These are phyloP conservation scores for Apophysomyces variabilis DNA, from an alignment of 371 early-diverging fungal genomes.

Conservation along the genomic window DNA sequence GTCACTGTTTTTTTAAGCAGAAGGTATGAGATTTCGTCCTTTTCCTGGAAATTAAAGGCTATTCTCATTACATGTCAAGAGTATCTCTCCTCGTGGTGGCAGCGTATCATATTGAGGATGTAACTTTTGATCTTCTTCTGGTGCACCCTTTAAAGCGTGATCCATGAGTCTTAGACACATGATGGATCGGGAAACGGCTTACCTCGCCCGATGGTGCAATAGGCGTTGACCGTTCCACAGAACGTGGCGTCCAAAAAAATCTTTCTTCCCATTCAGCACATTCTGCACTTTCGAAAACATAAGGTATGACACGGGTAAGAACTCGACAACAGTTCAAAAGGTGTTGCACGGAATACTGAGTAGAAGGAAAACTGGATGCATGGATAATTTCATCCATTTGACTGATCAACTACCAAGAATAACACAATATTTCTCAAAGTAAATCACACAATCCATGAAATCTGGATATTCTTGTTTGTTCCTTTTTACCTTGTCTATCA, in stretches of 20 bases:
- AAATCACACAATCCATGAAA: too few relatives aligned
- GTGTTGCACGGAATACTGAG: slow-evolving; percentile 57
- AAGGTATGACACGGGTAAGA: slow-evolving; percentile 82
- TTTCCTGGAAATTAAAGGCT: slow-evolving; percentile 4
- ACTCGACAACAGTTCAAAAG: slow-evolving; percentile 84
- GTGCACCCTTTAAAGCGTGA: background rate
- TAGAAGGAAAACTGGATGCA: slow-evolving; percentile 56
- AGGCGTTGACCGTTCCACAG: slow-evolving; percentile 28
- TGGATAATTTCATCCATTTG: slow-evolving; percentile 58
- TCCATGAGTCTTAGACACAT: background rate
- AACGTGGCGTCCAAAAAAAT: slow-evolving; percentile 71
- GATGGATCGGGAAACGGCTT: slow-evolving; percentile 8
- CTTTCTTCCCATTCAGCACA: slow-evolving; percentile 62
- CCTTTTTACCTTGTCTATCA: slow-evolving; percentile 65
- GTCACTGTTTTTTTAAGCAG: slow-evolving; percentile 31
- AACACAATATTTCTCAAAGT: too few relatives aligned
- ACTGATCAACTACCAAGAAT: slow-evolving; percentile 47
- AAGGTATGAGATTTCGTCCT: background rate
- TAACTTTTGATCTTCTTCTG: slow-evolving; percentile 19
- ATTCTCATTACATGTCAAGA: slow-evolving; percentile 33
- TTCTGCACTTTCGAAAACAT: slow-evolving; percentile 74
- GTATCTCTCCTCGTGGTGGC: slow-evolving; percentile 38
- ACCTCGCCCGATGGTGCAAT: slow-evolving; percentile 10
- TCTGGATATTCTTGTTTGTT: background rate
- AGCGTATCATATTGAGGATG: slow-evolving; percentile 36